These are phyloP conservation scores for Irpex lacteus DNA, from an alignment of 1,284 basidiomycete genomes.

Conservation along the genomic window DNA sequence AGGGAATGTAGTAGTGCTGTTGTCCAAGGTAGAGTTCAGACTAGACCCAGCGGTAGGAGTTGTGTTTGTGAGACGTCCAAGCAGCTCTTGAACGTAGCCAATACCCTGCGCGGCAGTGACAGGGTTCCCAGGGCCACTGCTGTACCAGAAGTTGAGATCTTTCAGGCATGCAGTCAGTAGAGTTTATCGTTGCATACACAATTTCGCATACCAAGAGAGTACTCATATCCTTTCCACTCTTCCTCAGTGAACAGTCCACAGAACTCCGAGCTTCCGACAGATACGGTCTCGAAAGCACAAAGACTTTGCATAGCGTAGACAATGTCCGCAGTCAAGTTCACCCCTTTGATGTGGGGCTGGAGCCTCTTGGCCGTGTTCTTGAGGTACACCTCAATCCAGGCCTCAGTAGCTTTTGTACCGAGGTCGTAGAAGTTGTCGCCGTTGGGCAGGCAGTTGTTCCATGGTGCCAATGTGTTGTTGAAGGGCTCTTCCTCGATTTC, in stretches of 20 bases:
- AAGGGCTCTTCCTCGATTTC: constrained; percentile 27
- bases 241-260: constrained; percentile 61
- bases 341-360: constrained; percentile 42
- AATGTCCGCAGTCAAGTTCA: constrained; percentile 46
- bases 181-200: background rate
- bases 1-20: constrained; percentile 54
- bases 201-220: constrained; percentile 25
- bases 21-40: constrained; percentile 55
- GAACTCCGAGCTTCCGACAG: constrained; percentile 55
- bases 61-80: constrained; percentile 47
- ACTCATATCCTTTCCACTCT: constrained; percentile 67
- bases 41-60: constrained; percentile 51
- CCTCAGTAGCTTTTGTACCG: background rate
- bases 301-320: constrained; percentile 46
- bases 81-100: constrained; percentile 60
- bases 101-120: constrained; percentile 58
- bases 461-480: constrained; percentile 59
- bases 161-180: background rate
- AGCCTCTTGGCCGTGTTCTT: constrained; percentile 49
- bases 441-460: background rate
- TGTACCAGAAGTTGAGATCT: constrained; percentile 49
- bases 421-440: background rate
- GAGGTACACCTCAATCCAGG: constrained; percentile 56
- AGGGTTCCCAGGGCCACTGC: constrained; percentile 53
- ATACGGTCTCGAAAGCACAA: constrained; percentile 67